Percentiles rank a stretch among this genome's conserved stretches.
Conservation (phyloP, 768 basidiomycete species). For the Leccinum incarnatum region DNA sequence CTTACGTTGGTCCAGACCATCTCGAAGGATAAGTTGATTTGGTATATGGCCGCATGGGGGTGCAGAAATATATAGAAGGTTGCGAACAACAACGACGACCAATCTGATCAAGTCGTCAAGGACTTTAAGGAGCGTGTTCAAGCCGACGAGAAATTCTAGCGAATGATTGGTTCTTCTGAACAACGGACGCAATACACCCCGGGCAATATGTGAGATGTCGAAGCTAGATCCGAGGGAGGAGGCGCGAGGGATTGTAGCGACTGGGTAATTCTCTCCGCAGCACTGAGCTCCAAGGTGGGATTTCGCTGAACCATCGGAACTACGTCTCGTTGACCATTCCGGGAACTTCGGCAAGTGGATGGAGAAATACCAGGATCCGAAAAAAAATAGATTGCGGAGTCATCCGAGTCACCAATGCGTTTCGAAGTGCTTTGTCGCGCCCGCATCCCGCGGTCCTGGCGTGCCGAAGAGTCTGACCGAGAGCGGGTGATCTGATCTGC, state of each 20-base stretch:
- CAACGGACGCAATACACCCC: conserved; percentile 44
- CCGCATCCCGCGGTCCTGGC: conserved; percentile 24
- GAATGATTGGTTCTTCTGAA: conserved; percentile 53
- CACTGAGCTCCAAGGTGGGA: conserved; percentile 48
- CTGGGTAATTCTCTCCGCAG: conserved; percentile 60
- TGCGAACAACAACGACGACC: conserved; percentile 71
- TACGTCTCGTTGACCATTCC: conserved; percentile 24
- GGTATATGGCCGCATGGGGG: conserved; percentile 61
- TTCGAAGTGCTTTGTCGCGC: conserved; percentile 34
- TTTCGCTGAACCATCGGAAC: conserved; percentile 17
- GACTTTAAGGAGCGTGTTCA: conserved; percentile 47
- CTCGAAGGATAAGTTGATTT: conserved; percentile 48
- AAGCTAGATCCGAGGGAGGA: no score
- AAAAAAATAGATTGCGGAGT: conserved; percentile 51
- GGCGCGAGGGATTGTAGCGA: no score
- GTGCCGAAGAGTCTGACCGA: conserved; percentile 36
- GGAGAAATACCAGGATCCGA: conserved; percentile 33
- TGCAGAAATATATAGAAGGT: conserved; percentile 67
- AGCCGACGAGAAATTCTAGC: conserved; percentile 42
- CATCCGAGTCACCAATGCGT: conserved; percentile 72
- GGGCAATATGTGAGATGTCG: no score
- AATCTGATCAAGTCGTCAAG: conserved; percentile 62
- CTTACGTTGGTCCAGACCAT: conserved; percentile 43
- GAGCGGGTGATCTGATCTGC: conserved; percentile 23
- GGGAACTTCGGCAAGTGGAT: conserved; percentile 31